Evolutionary conservation across 441 rosid species (phyloP).

Genomic region (Aquilaria agallochum): DNA sequence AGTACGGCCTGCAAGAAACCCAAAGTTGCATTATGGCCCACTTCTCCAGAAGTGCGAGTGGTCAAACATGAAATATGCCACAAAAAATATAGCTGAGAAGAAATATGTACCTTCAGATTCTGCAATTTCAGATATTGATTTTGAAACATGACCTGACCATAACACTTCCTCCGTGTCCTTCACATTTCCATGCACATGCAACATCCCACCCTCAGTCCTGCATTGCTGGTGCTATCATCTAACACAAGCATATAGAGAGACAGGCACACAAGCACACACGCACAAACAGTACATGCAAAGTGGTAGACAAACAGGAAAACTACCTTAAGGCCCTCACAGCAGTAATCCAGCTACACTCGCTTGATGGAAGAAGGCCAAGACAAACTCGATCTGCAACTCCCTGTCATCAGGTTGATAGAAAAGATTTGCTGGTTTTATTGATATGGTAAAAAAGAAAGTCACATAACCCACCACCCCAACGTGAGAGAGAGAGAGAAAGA

Average conservation of each 20-base stretch:
- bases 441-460: background rate
- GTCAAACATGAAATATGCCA: background rate
- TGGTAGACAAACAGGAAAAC: slow-evolving; percentile 8
- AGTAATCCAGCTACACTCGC: slow-evolving; percentile 89
- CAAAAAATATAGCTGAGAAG: background rate
- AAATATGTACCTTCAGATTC: slow-evolving; percentile 58
- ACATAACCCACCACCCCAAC: background rate
- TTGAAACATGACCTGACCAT: slow-evolving; percentile 58
- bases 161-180: slow-evolving; percentile 65
- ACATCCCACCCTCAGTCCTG: slow-evolving; percentile 80
- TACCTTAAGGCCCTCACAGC: slow-evolving; percentile 86
- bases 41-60: background rate
- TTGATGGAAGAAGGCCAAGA: slow-evolving; percentile 90
- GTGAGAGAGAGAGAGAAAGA: background rate
- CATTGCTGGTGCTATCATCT: slow-evolving; percentile 12
- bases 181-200: slow-evolving; percentile 81
- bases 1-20: slow-evolving; percentile 43
- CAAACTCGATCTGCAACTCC: slow-evolving; percentile 91
- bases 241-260: background rate
- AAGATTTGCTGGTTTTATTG: too few species aligned
- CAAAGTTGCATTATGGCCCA: background rate
- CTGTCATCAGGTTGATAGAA: slow-evolving; percentile 20
- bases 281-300: background rate
- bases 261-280: background rate
- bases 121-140: slow-evolving; percentile 55